Conservation (phyloP, 192 early-diverging fungal genomes). For the Phycomyces nitens region DNA sequence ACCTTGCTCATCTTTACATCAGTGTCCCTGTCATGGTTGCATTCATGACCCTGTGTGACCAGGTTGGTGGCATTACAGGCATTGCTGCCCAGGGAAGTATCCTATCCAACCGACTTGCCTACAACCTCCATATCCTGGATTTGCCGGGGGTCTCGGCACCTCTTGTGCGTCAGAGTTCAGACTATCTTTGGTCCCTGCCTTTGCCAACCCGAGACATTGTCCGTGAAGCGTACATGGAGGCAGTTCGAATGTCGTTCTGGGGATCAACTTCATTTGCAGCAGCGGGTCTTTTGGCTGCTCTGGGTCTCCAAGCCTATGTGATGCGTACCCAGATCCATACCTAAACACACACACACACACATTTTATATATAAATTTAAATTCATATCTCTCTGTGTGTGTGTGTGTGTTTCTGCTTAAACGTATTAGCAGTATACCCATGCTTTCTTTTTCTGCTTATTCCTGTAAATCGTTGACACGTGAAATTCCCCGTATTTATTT, state of each 20-base stretch:
- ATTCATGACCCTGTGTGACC: slow-evolving; percentile 35
- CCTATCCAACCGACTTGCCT: slow-evolving; percentile 52
- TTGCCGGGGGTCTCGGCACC: slow-evolving; percentile 15
- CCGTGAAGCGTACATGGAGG: slow-evolving; percentile 23
- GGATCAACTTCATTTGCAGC: slow-evolving; percentile 22
- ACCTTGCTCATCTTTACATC: too few species aligned
- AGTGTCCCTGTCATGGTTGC: slow-evolving; percentile 32
- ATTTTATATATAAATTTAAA: too few species aligned
- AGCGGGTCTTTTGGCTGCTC: slow-evolving; percentile 13
- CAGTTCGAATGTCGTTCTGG: slow-evolving; percentile 24
- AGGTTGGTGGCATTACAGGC: slow-evolving; percentile 39
- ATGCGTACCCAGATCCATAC: slow-evolving; percentile 22
- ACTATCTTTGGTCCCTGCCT: slow-evolving; percentile 15
- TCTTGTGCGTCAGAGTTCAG: slow-evolving; percentile 26
- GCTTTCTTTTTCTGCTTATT: too few species aligned
- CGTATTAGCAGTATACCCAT: too few species aligned
- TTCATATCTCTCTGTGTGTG: too few species aligned
- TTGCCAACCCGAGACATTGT: slow-evolving; percentile 12
- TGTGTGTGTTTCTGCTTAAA: too few species aligned
- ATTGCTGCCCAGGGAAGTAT: slow-evolving; percentile 61
- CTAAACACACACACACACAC: neutral
- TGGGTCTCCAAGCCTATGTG: slow-evolving; percentile 24
- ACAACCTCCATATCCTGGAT: slow-evolving; percentile 13
- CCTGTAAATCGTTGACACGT: too few species aligned
- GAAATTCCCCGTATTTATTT: neutral